phyloP scores from a whole-genome alignment of 1,284 basidiomycete genomes.

The Cutaneotrichosporon mucoides region DNA sequence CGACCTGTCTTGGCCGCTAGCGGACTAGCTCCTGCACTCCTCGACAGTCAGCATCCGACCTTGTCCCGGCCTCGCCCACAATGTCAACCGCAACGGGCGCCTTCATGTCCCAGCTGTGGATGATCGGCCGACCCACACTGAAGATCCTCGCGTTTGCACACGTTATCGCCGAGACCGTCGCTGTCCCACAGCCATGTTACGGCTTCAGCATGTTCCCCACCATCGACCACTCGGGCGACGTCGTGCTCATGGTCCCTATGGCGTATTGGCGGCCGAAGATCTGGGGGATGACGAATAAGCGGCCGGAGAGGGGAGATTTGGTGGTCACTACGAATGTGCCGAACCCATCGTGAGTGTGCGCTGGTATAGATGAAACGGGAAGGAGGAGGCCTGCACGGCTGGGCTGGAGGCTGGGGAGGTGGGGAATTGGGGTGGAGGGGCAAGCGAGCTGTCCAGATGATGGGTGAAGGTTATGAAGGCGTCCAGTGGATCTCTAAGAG shows the following conservation, averaged over 20 bases:
- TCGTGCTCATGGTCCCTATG: slow-evolving; percentile 55
- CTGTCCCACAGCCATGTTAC: slow-evolving; percentile 36
- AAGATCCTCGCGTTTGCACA: slow-evolving; percentile 23
- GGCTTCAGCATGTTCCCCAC: slow-evolving; percentile 91
- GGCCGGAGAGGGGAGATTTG: slow-evolving; percentile 72
- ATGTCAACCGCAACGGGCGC: not conserved
- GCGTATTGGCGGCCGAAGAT: slow-evolving; percentile 39
- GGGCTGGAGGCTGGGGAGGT: too few relatives aligned
- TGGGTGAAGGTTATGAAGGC: too few relatives aligned
- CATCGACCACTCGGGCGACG: slow-evolving; percentile 53
- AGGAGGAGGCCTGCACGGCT: not conserved
- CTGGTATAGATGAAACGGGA: slow-evolving; percentile 20
- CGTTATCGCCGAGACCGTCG: slow-evolving; percentile 35
- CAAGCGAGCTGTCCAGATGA: too few relatives aligned
- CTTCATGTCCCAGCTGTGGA: not conserved
- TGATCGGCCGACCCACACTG: not conserved
- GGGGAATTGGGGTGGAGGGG: too few relatives aligned
- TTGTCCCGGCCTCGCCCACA: too few relatives aligned
- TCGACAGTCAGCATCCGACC: too few relatives aligned
- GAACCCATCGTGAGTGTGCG: slow-evolving; percentile 51
- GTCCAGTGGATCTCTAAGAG: too few relatives aligned
- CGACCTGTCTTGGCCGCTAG: too few relatives aligned
- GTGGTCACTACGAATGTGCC: slow-evolving; percentile 72
- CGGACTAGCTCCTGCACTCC: too few relatives aligned
- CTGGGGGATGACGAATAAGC: slow-evolving; percentile 5